Conservation (phyloP, 2,329 filamentous ascomycete species). For the Diaporthe amygdali region DNA sequence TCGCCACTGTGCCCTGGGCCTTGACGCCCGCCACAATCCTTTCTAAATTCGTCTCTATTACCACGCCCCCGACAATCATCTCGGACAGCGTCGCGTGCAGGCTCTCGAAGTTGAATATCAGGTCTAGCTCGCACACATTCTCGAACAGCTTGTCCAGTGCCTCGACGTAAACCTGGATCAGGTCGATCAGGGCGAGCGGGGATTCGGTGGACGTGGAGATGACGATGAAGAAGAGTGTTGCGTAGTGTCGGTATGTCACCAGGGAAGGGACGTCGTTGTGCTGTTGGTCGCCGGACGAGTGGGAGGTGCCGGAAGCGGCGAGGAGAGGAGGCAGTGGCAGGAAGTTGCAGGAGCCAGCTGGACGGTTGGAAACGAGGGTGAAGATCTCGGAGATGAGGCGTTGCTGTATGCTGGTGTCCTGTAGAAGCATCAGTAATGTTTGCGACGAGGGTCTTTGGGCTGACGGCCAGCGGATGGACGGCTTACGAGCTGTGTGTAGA, state of each 20-base stretch:
- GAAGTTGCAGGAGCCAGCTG: conserved; percentile 95
- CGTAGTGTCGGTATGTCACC: conserved; percentile 97
- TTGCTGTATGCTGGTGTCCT: conserved; percentile 98
- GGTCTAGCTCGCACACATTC: conserved; percentile 96
- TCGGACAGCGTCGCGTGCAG: conserved; percentile 89
- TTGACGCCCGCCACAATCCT: conserved; percentile 86
- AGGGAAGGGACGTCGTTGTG: conserved; percentile 91
- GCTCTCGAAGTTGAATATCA: conserved; percentile 99
- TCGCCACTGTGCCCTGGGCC: conserved; percentile 77
- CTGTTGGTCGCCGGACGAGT: conserved; percentile 64
- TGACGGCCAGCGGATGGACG: neutral
- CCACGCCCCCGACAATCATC: conserved; percentile 95
- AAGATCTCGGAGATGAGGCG: conserved; percentile 97
- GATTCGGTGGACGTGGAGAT: conserved; percentile 97
- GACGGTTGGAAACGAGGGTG: conserved; percentile 88
- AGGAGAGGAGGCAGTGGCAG: conserved; percentile 77
- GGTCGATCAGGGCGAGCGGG: conserved; percentile 89
- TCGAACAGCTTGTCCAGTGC: conserved; percentile 94
- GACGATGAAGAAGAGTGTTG: conserved; percentile 97
- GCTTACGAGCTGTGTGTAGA: conserved; percentile 92
- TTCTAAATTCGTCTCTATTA: conserved; percentile 90
- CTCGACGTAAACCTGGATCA: conserved; percentile 98
- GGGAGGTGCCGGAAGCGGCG: conserved; percentile 66
- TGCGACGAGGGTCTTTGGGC: neutral
- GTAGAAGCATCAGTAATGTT: conserved; percentile 9